Base-by-base conservation (phyloP, 257 asterid species). In the Nicotiana obtusifolia region DNA sequence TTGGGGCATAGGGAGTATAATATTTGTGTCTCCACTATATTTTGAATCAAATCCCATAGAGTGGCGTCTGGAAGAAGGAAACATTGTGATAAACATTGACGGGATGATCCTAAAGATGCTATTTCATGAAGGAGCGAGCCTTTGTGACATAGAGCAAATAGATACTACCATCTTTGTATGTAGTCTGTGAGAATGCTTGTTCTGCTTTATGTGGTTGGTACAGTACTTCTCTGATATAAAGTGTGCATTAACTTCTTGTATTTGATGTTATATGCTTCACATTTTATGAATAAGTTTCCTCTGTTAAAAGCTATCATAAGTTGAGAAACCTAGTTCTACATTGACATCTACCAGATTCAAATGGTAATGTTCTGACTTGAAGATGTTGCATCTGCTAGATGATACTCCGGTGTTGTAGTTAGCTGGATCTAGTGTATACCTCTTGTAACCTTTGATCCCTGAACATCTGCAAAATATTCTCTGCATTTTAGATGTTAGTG, bases 341-440 rank as follows among this genome's bases (percentile, higher is more conserved):
- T 44, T 44, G 35, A 13, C 24, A 44, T 22, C 59, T 71, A 71
- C 59, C 22, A 44, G 59, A 71, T 75, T 75, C 44, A 75, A 33
- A 53, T 75, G 14, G 79, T 49, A 75, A 7, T 75, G 62, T 24
- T 75, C 26, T 49, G 62, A 24, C 79, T 33, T 75, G 79, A 75
- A 75, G 62, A 75, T 53, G 41, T 49, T 49, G 44, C 61, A 73
- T 47, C 79, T 75, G 79, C 41, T 75, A 24, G 79, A 49, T 24
- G 41, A 24, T 24, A 75, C 79, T 49, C 61, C 24, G 20, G 26
- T 75, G 41, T 73, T 49, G 79, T 75, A 17, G 26, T 67, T 75
- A 47, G 79, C 24, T 47, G 26, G 62, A 49, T 37, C 41, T 28
- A 14, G 62, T 75, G 44, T 75, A 24, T 75, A 47, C 79, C 15